Base-by-base conservation (phyloP, 345 rosid genomes). In the Hypericum perforatum region DNA sequence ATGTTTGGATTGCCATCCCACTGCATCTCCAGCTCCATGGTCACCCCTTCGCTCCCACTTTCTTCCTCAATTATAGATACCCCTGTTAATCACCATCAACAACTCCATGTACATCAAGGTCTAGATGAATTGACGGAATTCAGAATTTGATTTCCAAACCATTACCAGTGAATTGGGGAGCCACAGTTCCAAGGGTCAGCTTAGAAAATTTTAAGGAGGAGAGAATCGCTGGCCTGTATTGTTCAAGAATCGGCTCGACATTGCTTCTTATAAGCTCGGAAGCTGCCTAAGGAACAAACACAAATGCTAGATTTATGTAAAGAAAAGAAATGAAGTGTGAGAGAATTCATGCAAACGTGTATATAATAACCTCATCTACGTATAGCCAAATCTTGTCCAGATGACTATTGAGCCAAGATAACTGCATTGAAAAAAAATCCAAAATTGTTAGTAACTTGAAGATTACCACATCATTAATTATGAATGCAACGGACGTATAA, bases 381-480 rank as follows among this genome's bases (percentile, higher is more conserved):
- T 48, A 85, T n/a, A 94, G 98, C 98, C 98, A 91, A 54, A 91
- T 80, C 76, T 87, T 85, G 59, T 77, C 77, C 60, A 91, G 90
- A 4, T 81, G 88, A 32, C 59, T 62, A 63, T 91, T 91, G 37
- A 87, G 88, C 98, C 98, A 91, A 45, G 59, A 65, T 63, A 91
- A 82, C 97, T 90, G 92, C 46, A 72, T 11, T 53, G 16, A 7
- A 7, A 9, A n/a, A 16, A 11, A 43, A 44, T 2, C 16, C 7
- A 39, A 45, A 14, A n/a, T n/a, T n/a, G n/a, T n/a, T n/a, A n/a
- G n/a, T n/a, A n/a, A n/a, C n/a, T n/a, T 43, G 12, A 38, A 43
- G 37, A 5, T 36, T n/a, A 16, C 38, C 8, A 6, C 3, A 11
- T n/a, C n/a, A n/a, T n/a, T n/a, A n/a, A n/a, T n/a, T n/a, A n/a